Base-by-base conservation (phyloP, 352 stramenopile genomes). In the Pythium myriotylum region DNA sequence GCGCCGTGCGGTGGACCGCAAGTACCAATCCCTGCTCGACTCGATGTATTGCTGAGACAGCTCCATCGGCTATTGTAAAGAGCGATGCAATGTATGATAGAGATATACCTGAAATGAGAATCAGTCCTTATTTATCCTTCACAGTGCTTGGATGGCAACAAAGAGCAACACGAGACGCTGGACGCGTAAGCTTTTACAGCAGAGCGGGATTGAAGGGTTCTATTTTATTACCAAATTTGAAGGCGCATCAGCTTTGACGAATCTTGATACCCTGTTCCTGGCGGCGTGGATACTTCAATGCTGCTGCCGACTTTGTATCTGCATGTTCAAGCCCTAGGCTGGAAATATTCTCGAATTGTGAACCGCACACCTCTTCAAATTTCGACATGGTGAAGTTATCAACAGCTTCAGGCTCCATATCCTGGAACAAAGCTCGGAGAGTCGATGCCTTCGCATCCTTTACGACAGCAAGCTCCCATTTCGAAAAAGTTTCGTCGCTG, bases 191-290 rank as follows among this genome's bases (percentile, higher is more conserved):
- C n/a, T n/a, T n/a, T n/a, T n/a, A n/a, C n/a, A n/a, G n/a, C n/a
- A n/a, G n/a, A n/a, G n/a, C n/a, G n/a, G n/a, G n/a, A n/a, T n/a
- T n/a, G n/a, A 10, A 35, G 29, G 5, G 5, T 35, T 35, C 29
- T 35, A 35, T 35, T 10, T 35, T 10, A 10, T 35, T 35, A 35
- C 29, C 29, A 35, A n/a, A 10, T 35, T 35, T 35, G 29, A 35
- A 35, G 10, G 29, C 10, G 29, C 13, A 19, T 73, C 65, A 90
- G 58, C 74, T 88, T 60, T 91, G 73, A 42, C 87, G 87, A 58
- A 95, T 95, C 59, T 81, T 85, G 54, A 95, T 95, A 17, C 87
- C 87, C 29, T 88, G 83, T 41, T 95, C 87, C 24, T 87, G 80
- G n/a, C 85, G 82, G 49, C 86, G 71, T 9, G 20, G 41, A 35